These are phyloP conservation scores for Euryodendron excelsum DNA, from an alignment of 148 eudicot species.

Conservation along the genomic window DNA sequence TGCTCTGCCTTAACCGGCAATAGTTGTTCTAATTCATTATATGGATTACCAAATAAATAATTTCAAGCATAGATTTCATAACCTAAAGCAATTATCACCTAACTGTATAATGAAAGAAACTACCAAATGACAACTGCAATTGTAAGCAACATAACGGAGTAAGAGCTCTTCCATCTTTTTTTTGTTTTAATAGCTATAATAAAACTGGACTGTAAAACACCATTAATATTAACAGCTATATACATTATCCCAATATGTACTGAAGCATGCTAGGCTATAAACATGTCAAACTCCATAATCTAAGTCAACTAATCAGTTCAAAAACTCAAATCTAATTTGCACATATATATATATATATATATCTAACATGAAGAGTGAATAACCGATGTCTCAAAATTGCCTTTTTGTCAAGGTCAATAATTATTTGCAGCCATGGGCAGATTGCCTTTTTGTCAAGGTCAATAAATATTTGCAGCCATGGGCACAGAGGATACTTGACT, in stretches of 20 bases:
- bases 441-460: background rate
- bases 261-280: no score
- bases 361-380: background rate
- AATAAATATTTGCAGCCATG: no score
- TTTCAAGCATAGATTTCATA: background rate
- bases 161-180: conserved; percentile 3
- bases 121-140: background rate
- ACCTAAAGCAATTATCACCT: background rate
- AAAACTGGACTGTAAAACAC: background rate
- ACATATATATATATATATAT: background rate
- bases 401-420: background rate
- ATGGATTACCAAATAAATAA: no score
- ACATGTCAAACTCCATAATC: background rate
- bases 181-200: background rate
- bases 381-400: conserved; percentile 1
- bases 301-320: background rate
- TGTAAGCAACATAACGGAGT: no score
- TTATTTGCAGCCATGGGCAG: background rate
- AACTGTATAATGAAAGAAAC: background rate
- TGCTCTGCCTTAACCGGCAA: no score
- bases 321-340: conserved; percentile 4
- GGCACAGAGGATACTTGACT: background rate
- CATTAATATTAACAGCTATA: background rate
- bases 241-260: background rate
- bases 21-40: no score